Base-by-base conservation (phyloP, 495 filamentous ascomycete species). In the Penicillium steckii region DNA sequence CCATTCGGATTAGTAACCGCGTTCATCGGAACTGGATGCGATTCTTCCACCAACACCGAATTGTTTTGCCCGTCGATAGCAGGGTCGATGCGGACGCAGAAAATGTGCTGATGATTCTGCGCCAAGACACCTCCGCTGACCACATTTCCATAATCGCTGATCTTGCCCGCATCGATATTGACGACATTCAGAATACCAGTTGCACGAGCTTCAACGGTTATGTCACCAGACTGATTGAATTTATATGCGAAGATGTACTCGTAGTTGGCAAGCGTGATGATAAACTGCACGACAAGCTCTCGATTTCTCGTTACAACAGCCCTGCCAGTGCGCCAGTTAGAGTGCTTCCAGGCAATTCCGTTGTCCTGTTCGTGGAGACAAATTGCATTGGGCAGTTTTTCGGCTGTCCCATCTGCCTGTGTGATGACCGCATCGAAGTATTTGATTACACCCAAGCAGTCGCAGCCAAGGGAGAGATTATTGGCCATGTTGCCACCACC, bases 161-260 rank as follows among this genome's bases (percentile, higher is more conserved):
- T 57, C 56, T 76, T 76, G 44, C 68, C 69, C 23, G 81, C 85
- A 53, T 91, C 88, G 48, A 96, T 86, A n/a, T 92, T 90, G 47
- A 91, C 82, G 0, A 92, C 92, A 48, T 87, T 91, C 17, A 96
- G 74, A 52, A 97, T 90, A 3, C 92, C 92, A 0, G 92, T 96
- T 1, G 92, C 92, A 4, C 88, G 82, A 8, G 88, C 83, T 68
- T 97, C 92, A 50, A 94, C 88, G 1, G 79, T 78, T 48, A 95
- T 67, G 47, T 91, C 89, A 2, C 87, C 92, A 0, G 92, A 86
- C 57, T 91, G 90, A 65, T 92, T 90, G 69, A 96, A 91, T 54
- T 90, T 84, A 75, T 89, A 96, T 13, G 89, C 85, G 30, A 97
- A 80, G 50, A 96, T 85, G 56, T 93, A 93, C 64, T 91, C 89